A percentile compares a stretch with the other conserved stretches of the same genome.
Conservation (phyloP, 495 filamentous ascomycete species). For the Daldinia childiae region DNA sequence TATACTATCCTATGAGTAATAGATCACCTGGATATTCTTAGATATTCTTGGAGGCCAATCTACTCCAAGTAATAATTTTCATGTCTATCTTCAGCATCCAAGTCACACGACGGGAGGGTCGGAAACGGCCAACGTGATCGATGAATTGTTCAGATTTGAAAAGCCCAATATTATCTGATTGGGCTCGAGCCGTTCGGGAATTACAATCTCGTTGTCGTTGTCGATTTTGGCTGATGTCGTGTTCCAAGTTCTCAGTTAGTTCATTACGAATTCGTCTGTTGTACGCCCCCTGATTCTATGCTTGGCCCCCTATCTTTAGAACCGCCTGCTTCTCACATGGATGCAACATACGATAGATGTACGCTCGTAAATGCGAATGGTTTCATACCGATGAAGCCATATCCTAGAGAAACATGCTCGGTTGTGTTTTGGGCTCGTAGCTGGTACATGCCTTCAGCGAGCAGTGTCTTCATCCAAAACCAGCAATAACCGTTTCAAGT, state of each 20-base stretch:
- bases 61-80: not conserved
- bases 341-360: conserved; percentile 17
- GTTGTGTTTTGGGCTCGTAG: conserved; percentile 20
- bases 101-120: conserved; percentile 27
- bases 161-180: conserved; percentile 25
- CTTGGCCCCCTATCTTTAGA: conserved; percentile 11
- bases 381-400: conserved; percentile 26
- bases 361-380: conserved; percentile 2
- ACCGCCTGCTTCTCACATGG: not conserved
- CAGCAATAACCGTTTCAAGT: conserved; percentile 33
- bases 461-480: conserved; percentile 19
- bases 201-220: conserved; percentile 2
- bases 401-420: conserved; percentile 11
- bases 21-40: conserved; percentile 31
- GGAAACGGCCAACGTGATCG: conserved; percentile 24
- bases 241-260: conserved; percentile 12
- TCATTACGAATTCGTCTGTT: conserved; percentile 5
- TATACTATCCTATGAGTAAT: conserved; percentile 13
- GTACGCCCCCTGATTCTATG: conserved; percentile 21
- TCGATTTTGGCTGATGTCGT: conserved; percentile 12
- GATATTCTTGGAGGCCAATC: conserved; percentile 20
- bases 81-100: conserved; percentile 15
- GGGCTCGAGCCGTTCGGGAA: conserved; percentile 15
- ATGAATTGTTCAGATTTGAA: conserved; percentile 28
- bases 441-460: conserved; percentile 13